A percentile compares a stretch with the other conserved stretches of the same genome.
Conservation (phyloP, 768 basidiomycete genomes). For the Naganishia kalamii region DNA sequence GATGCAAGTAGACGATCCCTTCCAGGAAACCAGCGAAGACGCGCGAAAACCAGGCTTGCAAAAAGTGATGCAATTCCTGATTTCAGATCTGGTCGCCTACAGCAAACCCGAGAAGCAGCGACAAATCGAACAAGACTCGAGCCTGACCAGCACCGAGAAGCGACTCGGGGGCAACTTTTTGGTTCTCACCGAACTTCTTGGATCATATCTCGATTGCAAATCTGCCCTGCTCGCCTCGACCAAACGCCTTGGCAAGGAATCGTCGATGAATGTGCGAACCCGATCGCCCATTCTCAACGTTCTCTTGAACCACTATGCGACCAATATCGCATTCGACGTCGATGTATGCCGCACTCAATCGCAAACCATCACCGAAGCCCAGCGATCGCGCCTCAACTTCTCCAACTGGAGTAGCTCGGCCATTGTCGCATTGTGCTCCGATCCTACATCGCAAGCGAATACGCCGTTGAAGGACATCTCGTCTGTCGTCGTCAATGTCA, state of each 20-base stretch:
- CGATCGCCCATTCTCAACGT: slow-evolving; percentile 31
- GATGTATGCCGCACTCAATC: slow-evolving; percentile 49
- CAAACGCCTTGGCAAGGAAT: slow-evolving; percentile 51
- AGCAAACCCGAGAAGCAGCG: slow-evolving; percentile 48
- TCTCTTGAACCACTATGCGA: slow-evolving; percentile 73
- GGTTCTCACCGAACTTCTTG: slow-evolving; percentile 73
- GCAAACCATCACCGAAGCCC: slow-evolving; percentile 10
- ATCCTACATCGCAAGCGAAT: slow-evolving; percentile 59
- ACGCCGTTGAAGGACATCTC: slow-evolving; percentile 65
- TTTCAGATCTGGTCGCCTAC: slow-evolving; percentile 63
- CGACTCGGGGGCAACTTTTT: slow-evolving; percentile 28
- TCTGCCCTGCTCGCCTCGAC: slow-evolving; percentile 73
- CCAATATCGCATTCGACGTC: slow-evolving; percentile 66
- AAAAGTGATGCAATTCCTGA: slow-evolving; percentile 56
- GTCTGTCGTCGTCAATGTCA: slow-evolving; percentile 71
- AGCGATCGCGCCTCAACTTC: slow-evolving; percentile 32
- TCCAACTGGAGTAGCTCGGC: slow-evolving; percentile 57
- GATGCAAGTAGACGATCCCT: slow-evolving; percentile 38
- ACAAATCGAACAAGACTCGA: not conserved
- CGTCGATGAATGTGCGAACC: slow-evolving; percentile 57
- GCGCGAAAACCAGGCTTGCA: slow-evolving; percentile 51
- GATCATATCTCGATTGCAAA: slow-evolving; percentile 90
- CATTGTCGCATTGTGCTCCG: slow-evolving; percentile 86
- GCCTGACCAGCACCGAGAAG: slow-evolving; percentile 17
- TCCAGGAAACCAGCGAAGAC: slow-evolving; percentile 20